Evolutionary conservation across 805 yeast species (phyloP).

Genomic region (Candida dendrica): DNA sequence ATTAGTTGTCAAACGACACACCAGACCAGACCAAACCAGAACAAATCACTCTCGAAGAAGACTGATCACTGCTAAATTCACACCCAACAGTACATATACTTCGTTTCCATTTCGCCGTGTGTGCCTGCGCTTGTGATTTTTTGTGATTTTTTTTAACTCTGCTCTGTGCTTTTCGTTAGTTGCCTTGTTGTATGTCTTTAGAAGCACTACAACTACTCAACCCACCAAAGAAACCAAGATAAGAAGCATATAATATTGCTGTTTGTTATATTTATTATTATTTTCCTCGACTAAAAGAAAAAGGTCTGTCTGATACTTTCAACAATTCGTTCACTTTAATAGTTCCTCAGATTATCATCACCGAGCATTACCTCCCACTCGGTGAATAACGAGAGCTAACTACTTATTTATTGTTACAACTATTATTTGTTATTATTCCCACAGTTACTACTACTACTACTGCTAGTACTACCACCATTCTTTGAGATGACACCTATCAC

Average conservation of each 20-base stretch:
- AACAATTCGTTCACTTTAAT: background rate
- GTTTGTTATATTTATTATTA: background rate
- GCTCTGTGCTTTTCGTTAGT: background rate
- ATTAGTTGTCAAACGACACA: too few relatives aligned
- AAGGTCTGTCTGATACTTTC: background rate
- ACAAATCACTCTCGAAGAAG: too few relatives aligned
- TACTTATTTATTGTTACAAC: background rate
- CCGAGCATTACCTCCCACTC: conserved; percentile 4
- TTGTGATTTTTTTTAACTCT: too few relatives aligned
- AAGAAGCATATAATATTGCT: conserved; percentile 1
- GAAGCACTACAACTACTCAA: conserved; percentile 11
- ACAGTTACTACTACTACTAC: too few relatives aligned
- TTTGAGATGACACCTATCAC: conserved; percentile 24
- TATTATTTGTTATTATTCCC: too few relatives aligned
- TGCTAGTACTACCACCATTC: background rate
- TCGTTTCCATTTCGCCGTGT: too few relatives aligned
- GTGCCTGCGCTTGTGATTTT: background rate
- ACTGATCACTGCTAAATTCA: too few relatives aligned
- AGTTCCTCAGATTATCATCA: conserved; percentile 1
- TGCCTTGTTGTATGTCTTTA: conserved; percentile 10
- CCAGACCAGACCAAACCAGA: too few relatives aligned
- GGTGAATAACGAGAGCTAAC: background rate
- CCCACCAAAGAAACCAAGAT: conserved; percentile 18
- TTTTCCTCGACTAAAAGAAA: background rate
- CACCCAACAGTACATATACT: too few relatives aligned